Base-by-base conservation (phyloP, 2,329 filamentous ascomycete genomes). In the Beauveria sp. region DNA sequence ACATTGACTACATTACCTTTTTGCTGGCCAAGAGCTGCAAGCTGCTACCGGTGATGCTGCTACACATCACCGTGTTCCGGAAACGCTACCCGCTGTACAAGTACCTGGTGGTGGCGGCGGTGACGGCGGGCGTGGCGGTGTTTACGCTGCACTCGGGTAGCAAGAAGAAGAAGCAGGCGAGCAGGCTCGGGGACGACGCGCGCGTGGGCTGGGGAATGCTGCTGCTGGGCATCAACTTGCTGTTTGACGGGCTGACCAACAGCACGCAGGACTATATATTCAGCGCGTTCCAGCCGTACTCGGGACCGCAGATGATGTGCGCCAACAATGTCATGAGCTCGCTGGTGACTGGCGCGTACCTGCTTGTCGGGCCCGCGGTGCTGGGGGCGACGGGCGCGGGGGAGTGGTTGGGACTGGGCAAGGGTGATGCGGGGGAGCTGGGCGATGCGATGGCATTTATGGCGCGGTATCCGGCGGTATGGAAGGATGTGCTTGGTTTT, bases 221-320 rank as follows among this genome's bases (percentile, higher is more conserved):
- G 59, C 80, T 99, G 52, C 82, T 99, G 1, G 84, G 84, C 50
- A 87, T 97, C 70, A 99, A 99, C 73, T 80, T 99, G 56, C 83
- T 99, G 22, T 94, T 99, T 69, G 94, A 99, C 73, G 94, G 94
- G 65, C 81, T 99, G 59, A 97, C 93, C 62, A 99, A 99, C 75
- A 92, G 89, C 59, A 96, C 93, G 2, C 94, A 99, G 79, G 94
- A 99, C 75, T 87, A 96, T 74, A 91, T 99, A 73, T 97, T 97
- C 73, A 76, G 77, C 65, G 81, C 84, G 7, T 96, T 92, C 76
- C 85, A 85, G 65, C 86, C 88, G 16, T 97, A 94, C 72, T 85
- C 86, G 3, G 94, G 94, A 10, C 92, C 93, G 63, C 94, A 99
- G 82, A 99, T 99, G 94, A 99, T 99, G 94, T 96, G 92, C 72